Conservation (phyloP, 139 green algal species). For the Micromonas pusilla region DNA sequence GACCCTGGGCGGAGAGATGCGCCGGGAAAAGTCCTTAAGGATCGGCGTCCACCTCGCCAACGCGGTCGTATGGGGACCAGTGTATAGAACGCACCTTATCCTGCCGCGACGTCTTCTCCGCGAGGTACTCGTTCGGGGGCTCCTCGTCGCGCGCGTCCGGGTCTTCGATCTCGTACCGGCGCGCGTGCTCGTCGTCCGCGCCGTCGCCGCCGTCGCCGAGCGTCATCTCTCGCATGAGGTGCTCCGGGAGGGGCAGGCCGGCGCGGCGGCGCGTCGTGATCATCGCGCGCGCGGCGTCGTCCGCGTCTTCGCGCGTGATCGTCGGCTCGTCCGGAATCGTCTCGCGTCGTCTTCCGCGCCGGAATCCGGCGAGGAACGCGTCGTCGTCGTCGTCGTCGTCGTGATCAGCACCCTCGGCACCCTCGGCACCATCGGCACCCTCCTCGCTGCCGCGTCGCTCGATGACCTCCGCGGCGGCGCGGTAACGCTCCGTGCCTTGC, state of each 20-base stretch:
- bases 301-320: neutral
- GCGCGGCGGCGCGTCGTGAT: neutral
- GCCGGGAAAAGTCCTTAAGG: no score
- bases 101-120: neutral
- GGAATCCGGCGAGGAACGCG: no score
- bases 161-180: neutral
- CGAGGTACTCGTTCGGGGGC: neutral
- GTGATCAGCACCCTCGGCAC: neutral
- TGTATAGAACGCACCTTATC: no score
- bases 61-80: no score
- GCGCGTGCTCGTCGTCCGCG: conserved; percentile 7
- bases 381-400: neutral
- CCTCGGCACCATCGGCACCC: conserved; percentile 12
- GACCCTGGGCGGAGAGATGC: no score
- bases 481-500: neutral
- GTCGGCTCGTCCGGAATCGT: conserved; percentile 12
- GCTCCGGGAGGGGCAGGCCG: neutral
- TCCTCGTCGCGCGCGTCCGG: neutral
- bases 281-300: neutral
- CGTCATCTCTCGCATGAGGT: neutral
- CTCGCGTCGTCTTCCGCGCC: neutral
- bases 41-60: no score
- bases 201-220: neutral
- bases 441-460: neutral
- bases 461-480: neutral